These are phyloP conservation scores for Silene conica DNA, from an alignment of 148 eudicot species.

Conservation along the genomic window DNA sequence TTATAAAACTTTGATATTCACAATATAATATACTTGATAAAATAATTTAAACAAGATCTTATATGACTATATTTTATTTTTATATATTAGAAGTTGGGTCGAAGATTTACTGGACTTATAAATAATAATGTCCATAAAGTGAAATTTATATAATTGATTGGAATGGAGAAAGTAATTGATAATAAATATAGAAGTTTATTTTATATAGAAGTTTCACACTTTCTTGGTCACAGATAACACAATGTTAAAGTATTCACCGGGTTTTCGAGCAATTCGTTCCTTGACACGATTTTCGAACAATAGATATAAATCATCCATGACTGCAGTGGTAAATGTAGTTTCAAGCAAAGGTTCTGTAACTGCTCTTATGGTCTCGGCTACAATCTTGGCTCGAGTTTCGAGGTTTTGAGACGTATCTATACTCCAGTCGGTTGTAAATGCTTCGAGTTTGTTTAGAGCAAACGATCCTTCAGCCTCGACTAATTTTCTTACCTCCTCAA, in stretches of 20 bases:
- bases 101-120: too few relatives aligned
- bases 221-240: slow-evolving; percentile 28
- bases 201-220: background rate
- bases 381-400: background rate
- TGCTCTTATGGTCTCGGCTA: slow-evolving; percentile 16
- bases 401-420: slow-evolving; percentile 12
- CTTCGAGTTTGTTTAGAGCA: slow-evolving; percentile 14
- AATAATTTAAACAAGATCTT: too few relatives aligned
- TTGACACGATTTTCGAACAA: slow-evolving; percentile 19
- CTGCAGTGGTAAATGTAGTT: slow-evolving; percentile 26
- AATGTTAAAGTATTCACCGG: slow-evolving; percentile 17
- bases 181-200: too few relatives aligned
- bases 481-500: slow-evolving; percentile 31
- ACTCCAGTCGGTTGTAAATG: slow-evolving; percentile 25
- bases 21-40: too few relatives aligned
- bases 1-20: too few relatives aligned
- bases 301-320: slow-evolving; percentile 28
- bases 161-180: too few relatives aligned
- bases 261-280: slow-evolving; percentile 20
- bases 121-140: too few relatives aligned
- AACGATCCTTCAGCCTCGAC: slow-evolving; percentile 28
- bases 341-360: slow-evolving; percentile 27
- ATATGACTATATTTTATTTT: too few relatives aligned
- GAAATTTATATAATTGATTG: too few relatives aligned
- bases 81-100: too few relatives aligned